Conservation (phyloP, 768 basidiomycete species). For the Xerocomellus dryophilus region DNA sequence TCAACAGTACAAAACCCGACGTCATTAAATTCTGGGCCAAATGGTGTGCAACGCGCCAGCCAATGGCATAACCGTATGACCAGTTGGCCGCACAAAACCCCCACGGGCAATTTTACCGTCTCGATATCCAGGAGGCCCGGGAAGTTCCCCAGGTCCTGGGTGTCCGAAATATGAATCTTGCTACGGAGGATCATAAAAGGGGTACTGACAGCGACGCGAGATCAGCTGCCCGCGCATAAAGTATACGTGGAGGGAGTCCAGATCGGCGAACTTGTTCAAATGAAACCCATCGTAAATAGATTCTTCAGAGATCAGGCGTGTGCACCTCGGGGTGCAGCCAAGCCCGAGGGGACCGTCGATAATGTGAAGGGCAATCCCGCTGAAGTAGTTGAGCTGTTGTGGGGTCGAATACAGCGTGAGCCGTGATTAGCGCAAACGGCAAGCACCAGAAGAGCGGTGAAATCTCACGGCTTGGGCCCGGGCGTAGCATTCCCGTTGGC, state of each 20-base stretch:
- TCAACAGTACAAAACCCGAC: constrained; percentile 21
- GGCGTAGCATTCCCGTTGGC: no score
- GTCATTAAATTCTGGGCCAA: constrained; percentile 34
- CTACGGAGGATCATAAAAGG: constrained; percentile 13
- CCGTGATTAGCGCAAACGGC: no score
- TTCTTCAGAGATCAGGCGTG: constrained; percentile 4
- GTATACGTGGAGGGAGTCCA: constrained; percentile 31
- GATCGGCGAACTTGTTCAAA: constrained; percentile 27
- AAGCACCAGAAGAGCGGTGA: no score
- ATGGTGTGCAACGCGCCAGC: constrained; percentile 27
- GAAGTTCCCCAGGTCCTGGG: constrained; percentile 24
- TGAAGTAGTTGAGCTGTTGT: no score
- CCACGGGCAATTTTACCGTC: constrained; percentile 27
- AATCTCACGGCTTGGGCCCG: no score
- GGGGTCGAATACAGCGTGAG: no score
- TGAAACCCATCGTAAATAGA: constrained; percentile 24
- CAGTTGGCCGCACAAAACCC: constrained; percentile 29
- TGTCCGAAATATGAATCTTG: constrained; percentile 22
- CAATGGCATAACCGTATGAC: constrained; percentile 21
- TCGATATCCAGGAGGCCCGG: constrained; percentile 29
- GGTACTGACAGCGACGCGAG: constrained; percentile 7
- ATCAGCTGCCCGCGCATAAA: constrained; percentile 31
- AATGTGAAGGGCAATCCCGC: no score
- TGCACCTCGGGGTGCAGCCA: no score
- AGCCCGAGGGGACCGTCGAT: no score